These are phyloP conservation scores for Elsinoe australis DNA, from an alignment of 2,329 filamentous ascomycete species.

Conservation along the genomic window DNA sequence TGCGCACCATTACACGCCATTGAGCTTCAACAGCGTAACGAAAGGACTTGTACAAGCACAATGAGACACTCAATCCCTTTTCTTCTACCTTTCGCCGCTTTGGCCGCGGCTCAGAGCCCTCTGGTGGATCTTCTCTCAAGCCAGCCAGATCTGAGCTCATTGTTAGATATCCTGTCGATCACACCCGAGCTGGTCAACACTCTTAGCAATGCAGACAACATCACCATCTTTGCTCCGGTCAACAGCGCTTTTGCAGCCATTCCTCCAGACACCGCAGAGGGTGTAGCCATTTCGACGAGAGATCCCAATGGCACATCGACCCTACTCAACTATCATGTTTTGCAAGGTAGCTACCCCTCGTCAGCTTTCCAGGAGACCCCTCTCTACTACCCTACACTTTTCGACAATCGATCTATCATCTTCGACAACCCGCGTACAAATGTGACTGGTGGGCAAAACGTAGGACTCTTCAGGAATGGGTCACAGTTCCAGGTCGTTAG, in stretches of 20 bases:
- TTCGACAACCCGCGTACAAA: slow-evolving; percentile 33
- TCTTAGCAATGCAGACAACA: slow-evolving; percentile 15
- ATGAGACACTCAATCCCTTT: background rate
- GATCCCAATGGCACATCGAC: slow-evolving; percentile 12
- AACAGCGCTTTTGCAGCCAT: slow-evolving; percentile 32
- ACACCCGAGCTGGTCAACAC: slow-evolving; percentile 9
- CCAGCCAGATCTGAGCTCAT: slow-evolving; percentile 11
- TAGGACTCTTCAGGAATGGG: slow-evolving; percentile 31
- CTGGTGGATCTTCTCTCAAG: slow-evolving; percentile 3
- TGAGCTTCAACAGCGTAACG: slow-evolving; percentile 9
- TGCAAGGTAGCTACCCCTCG: slow-evolving; percentile 29
- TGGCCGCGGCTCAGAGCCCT: slow-evolving; percentile 9
- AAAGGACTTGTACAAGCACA: too few species aligned
- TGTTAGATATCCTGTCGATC: background rate
- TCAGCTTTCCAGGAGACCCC: slow-evolving; percentile 27
- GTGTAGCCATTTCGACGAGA: slow-evolving; percentile 24
- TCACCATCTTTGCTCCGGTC: slow-evolving; percentile 33
- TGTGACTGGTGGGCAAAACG: slow-evolving; percentile 34
- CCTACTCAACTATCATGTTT: slow-evolving; percentile 29
- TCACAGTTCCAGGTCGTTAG: slow-evolving; percentile 31
- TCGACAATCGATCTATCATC: slow-evolving; percentile 30
- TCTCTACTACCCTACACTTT: slow-evolving; percentile 14
- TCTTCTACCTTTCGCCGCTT: slow-evolving; percentile 3
- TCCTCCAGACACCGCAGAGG: slow-evolving; percentile 30
- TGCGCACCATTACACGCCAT: background rate